Base-by-base conservation (phyloP, 2,329 filamentous ascomycete species). In the Fusarium sp. region DNA sequence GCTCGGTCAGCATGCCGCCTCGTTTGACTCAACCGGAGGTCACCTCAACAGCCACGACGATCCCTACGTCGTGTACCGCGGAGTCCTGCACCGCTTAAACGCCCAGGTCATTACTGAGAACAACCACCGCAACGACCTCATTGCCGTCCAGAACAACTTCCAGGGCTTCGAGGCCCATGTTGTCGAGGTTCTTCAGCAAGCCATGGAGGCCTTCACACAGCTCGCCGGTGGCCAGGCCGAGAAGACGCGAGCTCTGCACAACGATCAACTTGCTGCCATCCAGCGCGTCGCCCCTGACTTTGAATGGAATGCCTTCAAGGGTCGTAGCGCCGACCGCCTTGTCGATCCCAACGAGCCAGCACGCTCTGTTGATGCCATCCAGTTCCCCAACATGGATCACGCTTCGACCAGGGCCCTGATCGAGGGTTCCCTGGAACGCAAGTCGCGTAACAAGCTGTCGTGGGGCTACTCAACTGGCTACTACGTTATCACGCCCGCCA, bases 61-160 rank as follows among this genome's bases (percentile, higher is more conserved):
- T 73, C 95, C 95, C 5, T 99, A 98, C 73, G 84, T 98, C 53
- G 75, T 98, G 41, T 86, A 89, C 70, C 88, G 94, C 29, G 91
- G 91, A 57, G 88, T 97, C 54, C 79, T 91, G 64, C 85, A 97
- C 79, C 88, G 93, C 38, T 82, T 99, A 51, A 88, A 92, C 83
- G 94, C 91, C 80, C 95, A 99, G 79, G 86, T 98, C 32, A 81
- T 92, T 42, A 92, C 97, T 73, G 95, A 99, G 80, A 99, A 99
- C 82, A 96, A 93, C 80, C 94, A 96, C 78, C 87, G 89, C 64
- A 92, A 96, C 73, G 95, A 99, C 73, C 84, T 98, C 53, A 84
- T 99, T 61, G 85, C 89, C 9, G 90, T 97, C n/a, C 95, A 99
- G 78, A 88, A 90, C 78, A 92, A 92, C 74, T 97, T 98, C 73